Conservation (phyloP, 2,329 filamentous ascomycete species). For the Pseudopyricularia javanii region DNA sequence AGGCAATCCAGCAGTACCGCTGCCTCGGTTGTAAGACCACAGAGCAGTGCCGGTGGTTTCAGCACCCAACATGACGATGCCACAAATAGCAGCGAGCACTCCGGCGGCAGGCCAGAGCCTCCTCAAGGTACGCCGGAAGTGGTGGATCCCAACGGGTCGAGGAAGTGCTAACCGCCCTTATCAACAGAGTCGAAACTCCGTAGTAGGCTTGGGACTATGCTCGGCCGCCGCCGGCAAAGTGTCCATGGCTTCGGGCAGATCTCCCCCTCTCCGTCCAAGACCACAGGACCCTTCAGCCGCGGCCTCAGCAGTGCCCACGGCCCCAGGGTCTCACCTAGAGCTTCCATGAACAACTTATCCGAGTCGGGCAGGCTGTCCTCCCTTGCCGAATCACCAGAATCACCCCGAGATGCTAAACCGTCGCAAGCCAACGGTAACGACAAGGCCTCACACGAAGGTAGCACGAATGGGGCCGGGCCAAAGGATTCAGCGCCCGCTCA, state of each 20-base stretch:
- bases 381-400: constrained; percentile 42
- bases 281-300: constrained; percentile 42
- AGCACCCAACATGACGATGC: constrained; percentile 20
- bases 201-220: constrained; percentile 57
- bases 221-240: constrained; percentile 54
- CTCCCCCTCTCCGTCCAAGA: constrained; percentile 43
- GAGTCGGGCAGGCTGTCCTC: constrained; percentile 43
- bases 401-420: constrained; percentile 13
- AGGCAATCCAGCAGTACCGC: constrained; percentile 26
- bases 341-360: constrained; percentile 46
- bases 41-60: constrained; percentile 6
- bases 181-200: constrained; percentile 42
- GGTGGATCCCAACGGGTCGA: constrained; percentile 1
- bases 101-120: constrained; percentile 10
- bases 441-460: constrained; percentile 26
- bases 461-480: constrained; percentile 25
- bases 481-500: constrained; percentile 7
- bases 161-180: constrained; percentile 12
- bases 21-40: constrained; percentile 16
- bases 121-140: not conserved
- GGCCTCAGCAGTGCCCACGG: constrained; percentile 52
- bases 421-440: constrained; percentile 17
- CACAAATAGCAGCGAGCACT: constrained; percentile 29
- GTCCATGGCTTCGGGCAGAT: constrained; percentile 48
- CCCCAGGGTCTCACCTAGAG: constrained; percentile 39